Evolutionary conservation across 306 rosid species (phyloP).

Genomic region (Prunus fruticosa): DNA sequence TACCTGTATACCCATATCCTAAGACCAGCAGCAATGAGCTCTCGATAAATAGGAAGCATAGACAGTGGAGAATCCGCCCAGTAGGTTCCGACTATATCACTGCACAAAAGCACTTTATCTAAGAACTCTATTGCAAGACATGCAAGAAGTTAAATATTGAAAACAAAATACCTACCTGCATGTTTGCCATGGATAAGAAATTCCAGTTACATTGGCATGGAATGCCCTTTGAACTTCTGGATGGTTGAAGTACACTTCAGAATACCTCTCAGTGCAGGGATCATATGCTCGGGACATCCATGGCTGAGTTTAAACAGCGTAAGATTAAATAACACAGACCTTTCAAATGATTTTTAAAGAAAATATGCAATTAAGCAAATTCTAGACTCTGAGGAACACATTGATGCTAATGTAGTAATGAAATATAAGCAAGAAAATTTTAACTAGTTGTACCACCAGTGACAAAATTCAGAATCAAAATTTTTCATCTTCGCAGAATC

Average conservation of each 20-base stretch:
- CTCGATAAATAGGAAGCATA: conserved; percentile 88
- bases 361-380: not conserved
- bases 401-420: not conserved
- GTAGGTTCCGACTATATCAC: conserved; percentile 68
- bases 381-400: not conserved
- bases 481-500: not conserved
- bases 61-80: conserved; percentile 92
- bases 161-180: conserved; percentile 58
- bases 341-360: not conserved
- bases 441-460: not conserved
- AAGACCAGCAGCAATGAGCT: conserved; percentile 73
- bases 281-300: conserved; percentile 96
- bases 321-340: conserved; percentile 18
- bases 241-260: conserved; percentile 71
- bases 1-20: conserved; percentile 93
- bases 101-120: conserved; percentile 31
- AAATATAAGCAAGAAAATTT: not conserved
- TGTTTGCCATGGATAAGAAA: conserved; percentile 78
- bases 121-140: conserved; percentile 4
- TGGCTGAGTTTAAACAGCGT: conserved; percentile 54
- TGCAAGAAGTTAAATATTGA: conserved; percentile 12
- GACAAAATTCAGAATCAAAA: conserved; percentile 5
- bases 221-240: conserved; percentile 92
- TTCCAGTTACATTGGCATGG: conserved; percentile 80
- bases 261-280: conserved; percentile 89